Evolutionary conservation across 768 basidiomycete species (phyloP), one percentile per base, ranked within the genome.

Genomic region (Lactarius quietus): DNA sequence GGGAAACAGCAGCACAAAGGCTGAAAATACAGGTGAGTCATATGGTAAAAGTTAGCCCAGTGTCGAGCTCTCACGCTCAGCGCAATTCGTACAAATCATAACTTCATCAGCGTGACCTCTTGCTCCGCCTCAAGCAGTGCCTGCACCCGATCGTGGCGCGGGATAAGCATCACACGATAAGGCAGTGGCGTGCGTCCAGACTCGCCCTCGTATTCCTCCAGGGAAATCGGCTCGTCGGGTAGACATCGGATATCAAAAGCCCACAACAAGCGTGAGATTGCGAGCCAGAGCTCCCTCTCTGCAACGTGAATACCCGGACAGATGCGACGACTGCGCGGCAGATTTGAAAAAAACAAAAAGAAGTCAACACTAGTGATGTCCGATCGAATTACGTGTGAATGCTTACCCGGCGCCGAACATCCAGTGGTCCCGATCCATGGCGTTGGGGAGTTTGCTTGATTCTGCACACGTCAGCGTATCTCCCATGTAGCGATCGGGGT

Each of bases 341-440:
- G 61, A 48, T 18, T 55, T 23, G 38, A 53, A 48, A 26, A 18
- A 35, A n/a, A n/a, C n/a, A n/a, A n/a, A n/a, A 17, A 36, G 39
- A 45, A 1, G 31, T 48, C 43, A 36, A 43, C 62, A 18, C 38
- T n/a, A 8, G 53, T 1, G 55, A 54, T 57, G 62, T 28, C 28
- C 23, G 51, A 39, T 29, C 48, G 15, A 51, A 17, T 10, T 26
- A 15, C 54, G 56, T n/a, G 17, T 15, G 53, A 31, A 39, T 39
- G 71, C 76, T 33, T 67, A 83, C 82, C 81, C 82, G 1, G 72
- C 80, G 18, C 82, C 82, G 59, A 81, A 83, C 71, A 77, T 76
- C 82, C 82, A 83, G 62, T 83, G 80, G 65, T 83, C 82, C 41
- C 82, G 77, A 58, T 83, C 74, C 66, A 74, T 74, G 9, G 80